Evolutionary conservation across 257 asterid genomes (phyloP).

Genomic region (Penstemon eatonii): DNA sequence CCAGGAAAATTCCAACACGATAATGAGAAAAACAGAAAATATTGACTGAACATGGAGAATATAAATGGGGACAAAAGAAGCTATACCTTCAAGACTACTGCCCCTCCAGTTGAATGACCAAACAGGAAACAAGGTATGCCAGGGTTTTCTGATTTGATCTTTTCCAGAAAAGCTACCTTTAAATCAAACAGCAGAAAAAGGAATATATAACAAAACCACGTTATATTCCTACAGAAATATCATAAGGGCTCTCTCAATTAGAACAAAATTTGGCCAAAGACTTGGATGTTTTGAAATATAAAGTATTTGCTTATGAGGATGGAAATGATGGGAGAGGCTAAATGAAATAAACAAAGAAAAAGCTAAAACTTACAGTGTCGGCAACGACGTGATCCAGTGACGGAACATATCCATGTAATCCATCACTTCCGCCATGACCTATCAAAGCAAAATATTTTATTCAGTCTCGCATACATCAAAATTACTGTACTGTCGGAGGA

Average conservation of each 20-base stretch:
- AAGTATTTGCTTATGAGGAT: background rate
- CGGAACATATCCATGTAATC: conserved; percentile 98
- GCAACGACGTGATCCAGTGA: conserved; percentile 95
- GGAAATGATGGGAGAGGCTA: conserved; percentile 6
- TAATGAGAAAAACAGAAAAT: conserved; percentile 3
- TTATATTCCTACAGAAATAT: conserved; percentile 2
- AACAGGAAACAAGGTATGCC: conserved; percentile 84
- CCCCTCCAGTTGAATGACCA: conserved; percentile 99
- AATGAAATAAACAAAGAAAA: background rate
- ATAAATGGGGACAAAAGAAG: background rate
- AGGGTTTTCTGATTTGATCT: conserved; percentile 71
- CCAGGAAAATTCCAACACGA: conserved; percentile 24
- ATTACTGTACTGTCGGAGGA: background rate
- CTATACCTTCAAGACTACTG: conserved; percentile 87
- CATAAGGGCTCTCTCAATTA: background rate
- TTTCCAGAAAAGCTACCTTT: conserved; percentile 78
- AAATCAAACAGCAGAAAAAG: conserved; percentile 22
- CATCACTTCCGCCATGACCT: conserved; percentile 99
- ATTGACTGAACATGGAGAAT: background rate
- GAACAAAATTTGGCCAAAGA: background rate
- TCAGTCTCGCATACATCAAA: background rate
- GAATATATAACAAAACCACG: conserved; percentile 12
- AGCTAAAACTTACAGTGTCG: conserved; percentile 76
- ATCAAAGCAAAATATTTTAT: conserved; percentile 23
- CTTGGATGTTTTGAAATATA: background rate